These are phyloP conservation scores for Colletotrichum sp. DNA, from an alignment of 2,329 filamentous ascomycete genomes.

Conservation along the genomic window DNA sequence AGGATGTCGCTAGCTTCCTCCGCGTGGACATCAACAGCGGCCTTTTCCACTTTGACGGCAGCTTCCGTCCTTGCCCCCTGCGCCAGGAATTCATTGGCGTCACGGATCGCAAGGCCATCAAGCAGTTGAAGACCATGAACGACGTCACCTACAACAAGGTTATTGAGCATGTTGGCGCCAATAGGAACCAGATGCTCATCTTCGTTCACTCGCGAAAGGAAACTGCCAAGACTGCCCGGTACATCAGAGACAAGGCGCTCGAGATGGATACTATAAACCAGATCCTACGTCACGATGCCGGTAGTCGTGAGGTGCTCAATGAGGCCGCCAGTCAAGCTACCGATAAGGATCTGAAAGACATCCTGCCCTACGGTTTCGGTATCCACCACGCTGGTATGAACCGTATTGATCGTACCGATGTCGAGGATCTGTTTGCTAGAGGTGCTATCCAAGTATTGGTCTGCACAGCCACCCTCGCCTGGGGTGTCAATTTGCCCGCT, in stretches of 20 bases:
- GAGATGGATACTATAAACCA: constrained; percentile 97
- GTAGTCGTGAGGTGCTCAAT: constrained; percentile 84
- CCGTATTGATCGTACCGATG: constrained; percentile 90
- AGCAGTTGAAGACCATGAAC: constrained; percentile 99
- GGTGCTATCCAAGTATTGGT: constrained; percentile 94
- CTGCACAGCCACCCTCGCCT: constrained; percentile 96
- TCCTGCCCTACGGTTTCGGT: constrained; percentile 94
- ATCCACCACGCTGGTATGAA: constrained; percentile 99
- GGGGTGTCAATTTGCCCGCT: constrained; percentile 97
- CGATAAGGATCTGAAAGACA: constrained; percentile 88
- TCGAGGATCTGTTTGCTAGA: constrained; percentile 92
- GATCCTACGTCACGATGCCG: constrained; percentile 90
- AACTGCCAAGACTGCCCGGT: constrained; percentile 95
- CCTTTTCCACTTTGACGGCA: constrained; percentile 95
- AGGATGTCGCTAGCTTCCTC: constrained; percentile 93
- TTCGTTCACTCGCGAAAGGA: constrained; percentile 99
- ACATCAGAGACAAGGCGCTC: constrained; percentile 95
- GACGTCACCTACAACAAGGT: constrained; percentile 98
- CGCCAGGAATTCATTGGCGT: constrained; percentile 98
- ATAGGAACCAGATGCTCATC: constrained; percentile 97
- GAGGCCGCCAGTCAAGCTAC: constrained; percentile 84
- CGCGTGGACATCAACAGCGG: constrained; percentile 86
- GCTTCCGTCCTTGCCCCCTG: constrained; percentile 90
- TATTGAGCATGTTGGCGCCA: constrained; percentile 90
- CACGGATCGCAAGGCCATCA: constrained; percentile 97